These are phyloP conservation scores for Phyllosticta citriasiana DNA, from an alignment of 2,329 filamentous ascomycete genomes.

Conservation along the genomic window DNA sequence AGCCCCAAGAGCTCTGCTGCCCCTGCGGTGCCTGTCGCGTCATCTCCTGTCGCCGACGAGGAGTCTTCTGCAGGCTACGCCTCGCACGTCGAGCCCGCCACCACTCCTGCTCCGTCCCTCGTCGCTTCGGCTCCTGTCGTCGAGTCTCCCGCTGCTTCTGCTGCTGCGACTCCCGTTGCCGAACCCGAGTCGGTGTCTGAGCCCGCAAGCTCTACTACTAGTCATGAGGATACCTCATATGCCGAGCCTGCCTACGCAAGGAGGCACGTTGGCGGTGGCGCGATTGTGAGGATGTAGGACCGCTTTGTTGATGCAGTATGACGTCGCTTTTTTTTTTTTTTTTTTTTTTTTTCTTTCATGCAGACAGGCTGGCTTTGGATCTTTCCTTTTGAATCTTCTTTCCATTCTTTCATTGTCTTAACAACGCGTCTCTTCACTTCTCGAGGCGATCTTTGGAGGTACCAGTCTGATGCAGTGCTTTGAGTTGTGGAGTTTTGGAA, in stretches of 20 bases:
- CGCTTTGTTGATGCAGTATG: not conserved
- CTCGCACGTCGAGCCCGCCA: not conserved
- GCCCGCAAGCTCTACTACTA: not conserved
- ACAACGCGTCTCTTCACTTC: not conserved
- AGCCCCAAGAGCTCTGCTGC: not conserved
- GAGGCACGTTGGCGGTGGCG: conserved; percentile 6
- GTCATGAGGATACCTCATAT: not conserved
- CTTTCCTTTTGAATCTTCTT: not conserved
- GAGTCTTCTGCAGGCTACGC: not conserved
- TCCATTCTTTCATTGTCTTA: not conserved
- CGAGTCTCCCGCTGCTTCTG: too few relatives aligned
- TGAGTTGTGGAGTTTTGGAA: not conserved
- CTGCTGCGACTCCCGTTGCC: not conserved
- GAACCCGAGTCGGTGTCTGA: not conserved
- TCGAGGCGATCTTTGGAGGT: not conserved
- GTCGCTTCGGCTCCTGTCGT: too few relatives aligned
- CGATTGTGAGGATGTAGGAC: not conserved
- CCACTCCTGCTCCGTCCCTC: not conserved
- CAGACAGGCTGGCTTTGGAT: not conserved
- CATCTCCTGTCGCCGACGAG: not conserved
- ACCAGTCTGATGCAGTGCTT: not conserved
- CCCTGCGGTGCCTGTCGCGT: not conserved
- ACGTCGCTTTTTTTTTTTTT: not conserved
- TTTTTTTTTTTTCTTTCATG: not conserved
- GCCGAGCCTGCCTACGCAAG: not conserved